These are phyloP conservation scores for Marasmius oreades DNA, from an alignment of 1,284 basidiomycete genomes.

Conservation along the genomic window DNA sequence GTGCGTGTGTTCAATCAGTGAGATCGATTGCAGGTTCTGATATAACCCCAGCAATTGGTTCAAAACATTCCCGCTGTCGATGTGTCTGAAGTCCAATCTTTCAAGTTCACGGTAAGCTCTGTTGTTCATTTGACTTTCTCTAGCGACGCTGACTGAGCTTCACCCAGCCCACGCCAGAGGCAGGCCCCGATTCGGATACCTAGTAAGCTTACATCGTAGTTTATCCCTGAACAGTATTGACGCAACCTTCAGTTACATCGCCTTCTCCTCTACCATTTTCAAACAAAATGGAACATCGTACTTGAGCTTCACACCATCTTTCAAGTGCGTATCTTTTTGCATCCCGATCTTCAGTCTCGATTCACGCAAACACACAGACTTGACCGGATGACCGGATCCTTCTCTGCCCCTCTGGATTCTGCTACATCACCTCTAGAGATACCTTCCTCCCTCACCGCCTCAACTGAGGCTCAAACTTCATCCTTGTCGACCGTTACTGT, in stretches of 20 bases:
- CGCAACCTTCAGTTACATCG: conserved; percentile 46
- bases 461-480: conserved; percentile 5
- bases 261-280: conserved; percentile 45
- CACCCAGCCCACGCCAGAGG: conserved; percentile 38
- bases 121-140: background rate
- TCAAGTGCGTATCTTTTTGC: conserved; percentile 37
- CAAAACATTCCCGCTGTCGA: conserved; percentile 49
- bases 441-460: conserved; percentile 35
- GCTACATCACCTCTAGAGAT: conserved; percentile 46
- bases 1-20: conserved; percentile 30
- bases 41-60: conserved; percentile 41
- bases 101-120: conserved; percentile 51
- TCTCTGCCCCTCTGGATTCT: conserved; percentile 42
- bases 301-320: conserved; percentile 49
- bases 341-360: background rate
- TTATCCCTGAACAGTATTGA: background rate
- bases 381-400: conserved; percentile 55
- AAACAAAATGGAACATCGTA: conserved; percentile 35
- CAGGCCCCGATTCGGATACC: conserved; percentile 48
- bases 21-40: background rate
- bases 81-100: conserved; percentile 46
- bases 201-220: conserved; percentile 39
- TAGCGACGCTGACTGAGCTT: background rate
- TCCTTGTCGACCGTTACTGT: conserved; percentile 31
- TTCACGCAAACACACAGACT: conserved; percentile 33